Conservation (phyloP, 1,284 basidiomycete species). For the Malassezia nana region DNA sequence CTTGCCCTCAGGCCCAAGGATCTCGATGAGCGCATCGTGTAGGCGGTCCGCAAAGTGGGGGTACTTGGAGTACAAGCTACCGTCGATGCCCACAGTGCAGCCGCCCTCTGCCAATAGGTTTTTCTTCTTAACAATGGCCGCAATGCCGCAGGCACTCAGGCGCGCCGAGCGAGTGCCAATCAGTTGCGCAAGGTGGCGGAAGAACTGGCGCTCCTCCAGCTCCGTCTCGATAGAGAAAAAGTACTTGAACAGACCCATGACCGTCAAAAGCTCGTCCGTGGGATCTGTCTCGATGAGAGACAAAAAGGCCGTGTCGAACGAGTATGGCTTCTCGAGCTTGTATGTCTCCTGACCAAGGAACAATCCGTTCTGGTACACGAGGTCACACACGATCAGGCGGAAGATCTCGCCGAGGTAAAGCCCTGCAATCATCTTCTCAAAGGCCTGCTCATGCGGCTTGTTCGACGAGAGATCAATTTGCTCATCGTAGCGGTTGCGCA, state of each 20-base stretch:
- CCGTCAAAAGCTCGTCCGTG: slow-evolving; percentile 92
- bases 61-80: slow-evolving; percentile 42
- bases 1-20: slow-evolving; percentile 41
- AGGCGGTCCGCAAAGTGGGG: slow-evolving; percentile 41
- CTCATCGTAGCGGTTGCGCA: slow-evolving; percentile 80
- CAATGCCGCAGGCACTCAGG: slow-evolving; percentile 42
- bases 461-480: slow-evolving; percentile 87
- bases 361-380: slow-evolving; percentile 89
- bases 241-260: slow-evolving; percentile 77
- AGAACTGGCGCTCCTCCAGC: slow-evolving; percentile 41
- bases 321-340: slow-evolving; percentile 85
- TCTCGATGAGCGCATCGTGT: slow-evolving; percentile 44
- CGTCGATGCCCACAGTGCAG: slow-evolving; percentile 41
- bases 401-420: slow-evolving; percentile 94
- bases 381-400: slow-evolving; percentile 81
- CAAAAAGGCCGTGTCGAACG: slow-evolving; percentile 90
- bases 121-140: slow-evolving; percentile 43
- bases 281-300: slow-evolving; percentile 95
- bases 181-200: slow-evolving; percentile 61
- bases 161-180: slow-evolving; percentile 45
- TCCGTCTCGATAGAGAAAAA: slow-evolving; percentile 47
- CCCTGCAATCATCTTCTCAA: slow-evolving; percentile 96
- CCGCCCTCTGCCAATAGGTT: slow-evolving; percentile 34
- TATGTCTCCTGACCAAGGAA: slow-evolving; percentile 95
- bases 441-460: slow-evolving; percentile 90